Evolutionary conservation across 108 stramenopile genomes (phyloP), one percentile per base, ranked within the genome.

Genomic region (Skeletonema menzelii): DNA sequence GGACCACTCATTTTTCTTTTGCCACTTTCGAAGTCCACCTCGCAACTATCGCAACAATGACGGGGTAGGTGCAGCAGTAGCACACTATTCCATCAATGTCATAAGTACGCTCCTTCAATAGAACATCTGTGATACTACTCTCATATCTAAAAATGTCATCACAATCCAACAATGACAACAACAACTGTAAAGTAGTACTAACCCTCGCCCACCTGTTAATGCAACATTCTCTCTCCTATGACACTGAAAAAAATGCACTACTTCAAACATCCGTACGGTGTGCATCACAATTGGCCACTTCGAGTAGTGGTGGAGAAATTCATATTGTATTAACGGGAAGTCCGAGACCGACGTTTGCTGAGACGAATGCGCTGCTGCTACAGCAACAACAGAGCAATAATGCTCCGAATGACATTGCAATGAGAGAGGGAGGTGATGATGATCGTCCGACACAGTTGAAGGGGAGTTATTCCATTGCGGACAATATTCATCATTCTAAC

Each of bases 321-420:
- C 77, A 79, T 34, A 11, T 72, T 15, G 46, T 79, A 10, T 46
- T 79, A 3, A 79, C 77, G 5, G 77, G 77, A n/a, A 71, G 70
- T 12, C 77, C 77, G 0, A 70, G 77, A 27, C 77, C 77, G 12
- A 79, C 77, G n/a, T 79, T 79, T 61, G 77, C 65, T 12, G 77
- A 79, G 55, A 79, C 77, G n/a, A 79, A 79, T 62, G 77, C 77
- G 35, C 35, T 37, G 35, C 11, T 37, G 35, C 27, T 34, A 5
- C 27, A 1, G 8, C 4, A 30, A 6, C 19, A 19, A 4, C 4
- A 17, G 46, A 19, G 17, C 7, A 47, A 47, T 19, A 19, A 4
- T 5, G 7, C 17, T 47, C n/a, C n/a, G n/a, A 7, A 47, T 19
- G 46, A 19, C 6, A 19, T 2, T 6, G 17, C 4, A 19, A n/a